Evolutionary conservation across 495 filamentous ascomycete genomes (phyloP).

Genomic region (Usnea hakonensis): DNA sequence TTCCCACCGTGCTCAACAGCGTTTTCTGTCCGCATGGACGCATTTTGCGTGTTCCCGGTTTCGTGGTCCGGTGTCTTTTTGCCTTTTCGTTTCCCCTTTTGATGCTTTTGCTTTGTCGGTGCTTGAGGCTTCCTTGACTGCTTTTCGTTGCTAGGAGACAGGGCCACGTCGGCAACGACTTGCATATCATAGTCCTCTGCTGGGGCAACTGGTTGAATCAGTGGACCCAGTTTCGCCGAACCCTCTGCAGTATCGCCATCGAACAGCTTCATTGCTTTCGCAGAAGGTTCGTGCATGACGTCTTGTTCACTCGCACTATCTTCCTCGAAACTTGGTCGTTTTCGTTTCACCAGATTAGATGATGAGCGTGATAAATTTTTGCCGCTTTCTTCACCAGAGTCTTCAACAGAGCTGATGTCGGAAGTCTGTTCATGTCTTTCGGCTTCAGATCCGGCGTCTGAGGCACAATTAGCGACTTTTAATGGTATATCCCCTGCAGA

Average conservation of each 20-base stretch:
- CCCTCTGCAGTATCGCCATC: background rate
- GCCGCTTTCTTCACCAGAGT: constrained; percentile 18
- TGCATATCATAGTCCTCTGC: background rate
- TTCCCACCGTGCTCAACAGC: background rate
- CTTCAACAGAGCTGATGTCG: constrained; percentile 20
- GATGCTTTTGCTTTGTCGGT: constrained; percentile 31
- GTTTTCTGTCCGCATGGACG: background rate
- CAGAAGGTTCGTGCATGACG: background rate
- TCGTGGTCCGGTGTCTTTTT: constrained; percentile 37
- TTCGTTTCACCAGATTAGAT: constrained; percentile 39
- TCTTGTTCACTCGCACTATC: constrained; percentile 34
- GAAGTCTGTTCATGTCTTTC: constrained; percentile 15
- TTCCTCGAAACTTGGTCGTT: constrained; percentile 37
- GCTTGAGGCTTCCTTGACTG: constrained; percentile 5
- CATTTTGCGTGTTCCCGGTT: constrained; percentile 18
- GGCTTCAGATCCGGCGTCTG: constrained; percentile 1
- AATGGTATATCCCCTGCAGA: background rate
- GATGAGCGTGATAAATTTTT: background rate
- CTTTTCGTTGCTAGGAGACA: background rate
- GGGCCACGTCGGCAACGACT: background rate
- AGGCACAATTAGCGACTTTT: constrained; percentile 22
- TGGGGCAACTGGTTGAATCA: background rate
- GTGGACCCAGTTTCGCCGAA: background rate
- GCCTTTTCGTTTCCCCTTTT: constrained; percentile 41
- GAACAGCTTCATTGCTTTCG: constrained; percentile 2